Evolutionary conservation across 176 grass and related monocot genomes (phyloP).

Genomic region (Aegilops bicornis): DNA sequence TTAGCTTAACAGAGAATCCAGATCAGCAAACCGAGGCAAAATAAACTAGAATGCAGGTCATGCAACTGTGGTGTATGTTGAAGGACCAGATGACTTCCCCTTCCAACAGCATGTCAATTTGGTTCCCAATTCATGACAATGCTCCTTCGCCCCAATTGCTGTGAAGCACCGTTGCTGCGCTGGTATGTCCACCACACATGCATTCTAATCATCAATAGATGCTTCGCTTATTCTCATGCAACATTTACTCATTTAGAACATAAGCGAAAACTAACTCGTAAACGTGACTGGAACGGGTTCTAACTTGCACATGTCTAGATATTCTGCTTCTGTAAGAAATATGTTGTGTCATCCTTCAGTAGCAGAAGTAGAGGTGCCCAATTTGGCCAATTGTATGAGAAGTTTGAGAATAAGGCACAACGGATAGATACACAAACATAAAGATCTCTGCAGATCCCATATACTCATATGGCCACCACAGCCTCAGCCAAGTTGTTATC

Average conservation of each 20-base stretch:
- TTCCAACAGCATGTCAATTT: slow-evolving; percentile 19
- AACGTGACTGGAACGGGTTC: background rate
- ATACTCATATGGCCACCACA: slow-evolving; percentile 2
- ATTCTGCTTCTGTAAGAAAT: too few species aligned
- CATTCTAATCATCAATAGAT: background rate
- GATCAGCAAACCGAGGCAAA: background rate
- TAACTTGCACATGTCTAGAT: background rate
- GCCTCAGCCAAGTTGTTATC: background rate
- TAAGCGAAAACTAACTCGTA: background rate
- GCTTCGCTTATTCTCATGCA: background rate
- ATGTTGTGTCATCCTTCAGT: background rate
- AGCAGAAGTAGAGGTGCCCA: background rate
- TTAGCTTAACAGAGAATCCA: background rate
- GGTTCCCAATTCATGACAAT: background rate
- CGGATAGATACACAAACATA: background rate
- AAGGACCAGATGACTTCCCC: background rate
- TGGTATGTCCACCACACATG: slow-evolving; percentile 17
- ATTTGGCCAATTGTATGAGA: background rate
- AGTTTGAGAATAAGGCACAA: background rate
- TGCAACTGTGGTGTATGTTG: background rate
- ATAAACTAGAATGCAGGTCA: background rate
- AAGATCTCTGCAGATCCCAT: background rate
- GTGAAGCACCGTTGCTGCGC: slow-evolving; percentile 10
- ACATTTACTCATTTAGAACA: background rate
- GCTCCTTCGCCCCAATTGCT: background rate